Percentiles rank a stretch among this genome's conserved stretches.
phyloP scores from a whole-genome alignment of 768 basidiomycete genomes.

The Boletus huronensis region DNA sequence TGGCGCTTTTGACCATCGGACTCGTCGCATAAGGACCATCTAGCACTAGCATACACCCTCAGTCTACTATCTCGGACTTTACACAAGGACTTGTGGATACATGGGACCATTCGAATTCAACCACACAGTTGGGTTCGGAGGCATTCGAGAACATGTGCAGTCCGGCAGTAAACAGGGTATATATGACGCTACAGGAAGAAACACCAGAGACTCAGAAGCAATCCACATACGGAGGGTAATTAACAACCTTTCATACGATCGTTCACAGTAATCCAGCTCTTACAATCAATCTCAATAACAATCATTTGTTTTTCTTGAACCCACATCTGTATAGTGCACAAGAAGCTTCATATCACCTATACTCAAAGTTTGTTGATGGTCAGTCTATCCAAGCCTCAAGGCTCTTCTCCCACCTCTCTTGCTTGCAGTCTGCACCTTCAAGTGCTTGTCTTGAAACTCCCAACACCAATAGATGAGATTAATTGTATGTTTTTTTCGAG shows the following conservation, averaged over 20 bases:
- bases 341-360: no score
- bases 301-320: no score
- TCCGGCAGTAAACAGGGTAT: background rate
- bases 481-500: no score
- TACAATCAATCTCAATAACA: no score
- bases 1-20: background rate
- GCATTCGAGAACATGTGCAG: background rate
- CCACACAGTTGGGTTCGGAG: background rate
- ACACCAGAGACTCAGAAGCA: background rate
- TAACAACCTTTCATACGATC: background rate
- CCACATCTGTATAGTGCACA: no score
- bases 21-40: slow-evolving; percentile 6
- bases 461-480: no score
- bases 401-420: no score
- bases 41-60: slow-evolving; percentile 12
- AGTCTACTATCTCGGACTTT: slow-evolving; percentile 3
- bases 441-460: no score
- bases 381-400: no score
- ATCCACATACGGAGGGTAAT: background rate
- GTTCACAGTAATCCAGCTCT: background rate
- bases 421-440: no score
- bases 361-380: no score
- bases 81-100: background rate
- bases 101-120: background rate
- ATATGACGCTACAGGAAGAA: slow-evolving; percentile 4